These are phyloP conservation scores for Neocucurbitaria cava DNA, from an alignment of 2,329 filamentous ascomycete species.

Conservation along the genomic window DNA sequence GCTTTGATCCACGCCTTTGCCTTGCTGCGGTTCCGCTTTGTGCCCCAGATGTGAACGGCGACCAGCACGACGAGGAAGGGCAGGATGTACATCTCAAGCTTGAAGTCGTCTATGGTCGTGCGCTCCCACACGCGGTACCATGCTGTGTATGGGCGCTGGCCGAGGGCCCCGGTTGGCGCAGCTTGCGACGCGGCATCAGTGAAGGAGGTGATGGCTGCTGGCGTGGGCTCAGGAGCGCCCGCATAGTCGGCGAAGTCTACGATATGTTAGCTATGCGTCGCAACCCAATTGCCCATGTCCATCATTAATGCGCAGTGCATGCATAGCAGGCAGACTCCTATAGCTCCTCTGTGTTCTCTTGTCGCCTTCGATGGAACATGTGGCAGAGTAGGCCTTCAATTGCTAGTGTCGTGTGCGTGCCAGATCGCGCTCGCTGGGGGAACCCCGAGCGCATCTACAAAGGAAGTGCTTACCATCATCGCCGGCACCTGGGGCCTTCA, in stretches of 20 bases:
- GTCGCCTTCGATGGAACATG: background rate
- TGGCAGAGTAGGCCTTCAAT: background rate
- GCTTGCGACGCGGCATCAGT: conserved; percentile 41
- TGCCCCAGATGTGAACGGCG: conserved; percentile 80
- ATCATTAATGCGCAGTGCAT: background rate
- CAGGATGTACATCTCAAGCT: conserved; percentile 82
- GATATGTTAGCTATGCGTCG: background rate
- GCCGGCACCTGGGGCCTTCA: conserved; percentile 58
- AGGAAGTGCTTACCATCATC: conserved; percentile 67
- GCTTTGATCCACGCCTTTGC: conserved; percentile 81
- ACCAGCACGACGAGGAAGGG: conserved; percentile 77
- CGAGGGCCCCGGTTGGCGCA: conserved; percentile 50
- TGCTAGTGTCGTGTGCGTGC: conserved; percentile 2
- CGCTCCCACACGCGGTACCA: conserved; percentile 99
- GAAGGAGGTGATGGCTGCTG: conserved; percentile 55
- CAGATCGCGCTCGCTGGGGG: conserved; percentile 17
- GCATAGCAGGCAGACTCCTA: background rate
- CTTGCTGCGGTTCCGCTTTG: conserved; percentile 78
- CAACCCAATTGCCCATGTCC: background rate
- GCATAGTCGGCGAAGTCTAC: conserved; percentile 95
- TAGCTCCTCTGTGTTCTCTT: background rate
- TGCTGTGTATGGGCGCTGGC: conserved; percentile 76
- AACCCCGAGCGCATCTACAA: conserved; percentile 11
- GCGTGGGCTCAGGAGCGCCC: conserved; percentile 72
- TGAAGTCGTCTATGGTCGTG: conserved; percentile 82